A percentile compares a stretch with the other conserved stretches of the same genome.
phyloP scores from a whole-genome alignment of 768 basidiomycete species.

The Mycena rosella region DNA sequence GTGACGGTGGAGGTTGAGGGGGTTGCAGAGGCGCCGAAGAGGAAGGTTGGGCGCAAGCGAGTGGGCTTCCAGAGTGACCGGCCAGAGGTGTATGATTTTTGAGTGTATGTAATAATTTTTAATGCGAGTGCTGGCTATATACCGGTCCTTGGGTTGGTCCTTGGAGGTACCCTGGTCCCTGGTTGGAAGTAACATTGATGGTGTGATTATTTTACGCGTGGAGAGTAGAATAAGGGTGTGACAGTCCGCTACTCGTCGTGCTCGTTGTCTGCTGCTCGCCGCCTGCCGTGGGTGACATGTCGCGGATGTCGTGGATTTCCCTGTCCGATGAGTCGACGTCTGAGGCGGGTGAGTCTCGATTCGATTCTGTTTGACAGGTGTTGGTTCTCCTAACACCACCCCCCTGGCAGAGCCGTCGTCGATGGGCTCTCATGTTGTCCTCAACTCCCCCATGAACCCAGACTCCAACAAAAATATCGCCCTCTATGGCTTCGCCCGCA shows the following conservation, averaged over 20 bases:
- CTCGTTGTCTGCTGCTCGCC: background rate
- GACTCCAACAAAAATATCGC: conserved; percentile 56
- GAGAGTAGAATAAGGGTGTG: too few relatives aligned
- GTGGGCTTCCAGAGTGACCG: conserved; percentile 70
- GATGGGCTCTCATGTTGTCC: conserved; percentile 33
- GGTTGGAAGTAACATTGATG: too few relatives aligned
- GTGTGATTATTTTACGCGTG: too few relatives aligned
- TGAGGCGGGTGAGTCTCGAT: too few relatives aligned
- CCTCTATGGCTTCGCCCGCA: conserved; percentile 55
- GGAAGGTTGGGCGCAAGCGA: conserved; percentile 58
- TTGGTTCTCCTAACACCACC: background rate
- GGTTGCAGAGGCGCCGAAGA: conserved; percentile 29
- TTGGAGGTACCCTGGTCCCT: too few relatives aligned
- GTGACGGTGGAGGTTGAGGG: conserved; percentile 61
- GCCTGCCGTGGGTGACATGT: background rate
- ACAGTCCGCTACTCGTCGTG: background rate
- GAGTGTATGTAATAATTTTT: too few relatives aligned
- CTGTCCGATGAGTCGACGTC: background rate
- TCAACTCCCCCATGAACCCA: conserved; percentile 54
- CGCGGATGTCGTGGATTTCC: conserved; percentile 14
- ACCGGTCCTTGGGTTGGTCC: too few relatives aligned
- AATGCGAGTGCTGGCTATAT: background rate
- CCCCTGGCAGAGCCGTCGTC: background rate
- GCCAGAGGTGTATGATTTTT: conserved; percentile 74
- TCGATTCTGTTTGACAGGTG: background rate